Evolutionary conservation across 2,329 filamentous ascomycete genomes (phyloP), one percentile per base, ranked within the genome.

Genomic region (Colletotrichum tabaci): DNA sequence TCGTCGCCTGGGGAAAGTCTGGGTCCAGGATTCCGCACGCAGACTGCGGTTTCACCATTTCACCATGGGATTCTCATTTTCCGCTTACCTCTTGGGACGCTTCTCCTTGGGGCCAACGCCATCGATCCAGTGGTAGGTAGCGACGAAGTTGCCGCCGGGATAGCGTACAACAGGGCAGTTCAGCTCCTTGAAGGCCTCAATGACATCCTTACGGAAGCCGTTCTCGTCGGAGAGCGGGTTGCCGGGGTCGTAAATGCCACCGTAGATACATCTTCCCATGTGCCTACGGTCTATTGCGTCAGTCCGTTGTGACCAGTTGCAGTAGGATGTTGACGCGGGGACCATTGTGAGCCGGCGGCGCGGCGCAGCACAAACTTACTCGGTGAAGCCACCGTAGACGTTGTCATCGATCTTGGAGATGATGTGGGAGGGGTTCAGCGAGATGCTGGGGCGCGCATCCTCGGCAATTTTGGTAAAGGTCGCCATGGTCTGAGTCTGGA

Each of bases 261-360:
- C 93, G 80, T 96, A 96, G 78, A 96, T 95, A 84, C 94, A 96
- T 73, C 94, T 90, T 77, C 94, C 94, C 93, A 96, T 96, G 82
- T 96, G 94, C 77, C 92, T 94, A 75, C 42, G 49, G 38, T 21
- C 40, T 58, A 21, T 8, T 10, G 40, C 46, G n/a, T 72, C 26
- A 72, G 58, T 47, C 8, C 50, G 52, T 38, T 15, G 8, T 16
- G 30, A 58, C n/a, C n/a, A 30, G 16, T 10, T 38, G 35, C 35
- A 38, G 35, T 10, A 8, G 30, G 3, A 18, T 38, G 21, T 40
- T 60, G 23, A 35, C 18, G 21, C 16, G 16, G 38, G 42, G n/a
- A 9, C 44, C n/a, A 10, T n/a, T 42, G 21, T 3, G 35, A 61
- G 40, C 35, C n/a, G 18, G 42, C 61, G 46, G 46, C n/a, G 42